Evolutionary conservation across 2,329 filamentous ascomycete genomes (phyloP), one percentile per base, ranked within the genome.

Genomic region (Anthostomella pinea): DNA sequence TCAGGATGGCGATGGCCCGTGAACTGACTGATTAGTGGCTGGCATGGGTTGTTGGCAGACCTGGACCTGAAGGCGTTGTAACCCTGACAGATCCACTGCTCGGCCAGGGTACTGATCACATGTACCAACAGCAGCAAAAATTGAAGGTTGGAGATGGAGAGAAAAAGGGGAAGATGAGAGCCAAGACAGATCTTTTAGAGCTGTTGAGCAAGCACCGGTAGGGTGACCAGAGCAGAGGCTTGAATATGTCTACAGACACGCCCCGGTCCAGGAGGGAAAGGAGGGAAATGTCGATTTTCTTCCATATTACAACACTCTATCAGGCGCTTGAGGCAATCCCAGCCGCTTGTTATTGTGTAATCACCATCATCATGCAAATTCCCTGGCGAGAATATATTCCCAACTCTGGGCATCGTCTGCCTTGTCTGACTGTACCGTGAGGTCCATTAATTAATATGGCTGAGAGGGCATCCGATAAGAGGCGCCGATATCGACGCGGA

Each of bases 61-160:
- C 17, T 16, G n/a, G 11, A 46, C 41, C 52, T 42, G 48, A 45
- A 46, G 50, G 43, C 41, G 34, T 45, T 53, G 42, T 32, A 49
- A 54, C 49, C 48, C 40, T 51, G 49, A 45, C 40, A 30, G 39
- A 26, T 38, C 41, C 39, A 37, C 42, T 33, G 22, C 28, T 25
- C 20, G 43, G 48, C 54, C 37, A 38, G 55, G 51, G 45, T 54
- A 31, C 38, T 46, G 52, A 54, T 55, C 25, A 35, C 37, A n/a
- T 32, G 32, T 49, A 53, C 50, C 56, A 58, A 54, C 54, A 54
- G 48, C 44, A 48, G n/a, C n/a, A n/a, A n/a, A n/a, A n/a, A n/a
- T n/a, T n/a, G n/a, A n/a, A 54, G 43, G 45, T 50, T 45, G 46
- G 41, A 48, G 20, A 33, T 45, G 45, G 43, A 41, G 21, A 35